These are phyloP conservation scores for Aureobasidium sp. DNA, from an alignment of 2,329 filamentous ascomycete species.

Conservation along the genomic window DNA sequence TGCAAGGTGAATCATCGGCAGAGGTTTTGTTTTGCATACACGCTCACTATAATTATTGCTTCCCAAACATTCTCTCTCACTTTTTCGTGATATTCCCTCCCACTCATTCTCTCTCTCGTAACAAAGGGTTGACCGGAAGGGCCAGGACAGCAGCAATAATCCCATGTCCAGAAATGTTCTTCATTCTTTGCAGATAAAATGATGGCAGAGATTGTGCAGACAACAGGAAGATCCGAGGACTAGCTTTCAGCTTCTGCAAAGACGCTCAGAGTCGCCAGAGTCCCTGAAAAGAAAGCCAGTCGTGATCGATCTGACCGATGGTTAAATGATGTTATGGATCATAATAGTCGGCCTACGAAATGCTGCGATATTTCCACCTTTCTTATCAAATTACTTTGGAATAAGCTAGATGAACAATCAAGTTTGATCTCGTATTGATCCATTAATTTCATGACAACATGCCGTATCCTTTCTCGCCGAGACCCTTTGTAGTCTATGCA, in stretches of 20 bases:
- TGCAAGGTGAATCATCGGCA: too few relatives aligned
- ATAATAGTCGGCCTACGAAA: background rate
- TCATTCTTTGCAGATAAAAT: background rate
- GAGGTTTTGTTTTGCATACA: too few relatives aligned
- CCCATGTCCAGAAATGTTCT: too few relatives aligned
- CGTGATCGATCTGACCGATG: background rate
- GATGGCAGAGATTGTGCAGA: background rate
- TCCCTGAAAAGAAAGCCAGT: background rate
- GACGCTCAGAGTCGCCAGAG: background rate
- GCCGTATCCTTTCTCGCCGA: background rate
- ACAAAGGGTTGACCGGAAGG: too few relatives aligned
- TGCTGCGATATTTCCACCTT: too few relatives aligned
- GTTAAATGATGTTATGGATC: background rate
- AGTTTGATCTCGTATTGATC: background rate
- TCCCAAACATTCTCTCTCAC: too few relatives aligned
- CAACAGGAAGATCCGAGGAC: background rate
- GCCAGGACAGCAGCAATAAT: too few relatives aligned
- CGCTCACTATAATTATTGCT: too few relatives aligned
- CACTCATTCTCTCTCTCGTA: too few relatives aligned
- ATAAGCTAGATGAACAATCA: background rate
- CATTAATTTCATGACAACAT: background rate
- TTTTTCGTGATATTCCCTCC: too few relatives aligned
- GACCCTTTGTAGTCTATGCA: background rate
- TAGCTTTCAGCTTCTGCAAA: background rate
- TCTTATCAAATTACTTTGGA: background rate